Conservation (phyloP, 139 green algal genomes). For the Mesotaenium endlicherianum region DNA sequence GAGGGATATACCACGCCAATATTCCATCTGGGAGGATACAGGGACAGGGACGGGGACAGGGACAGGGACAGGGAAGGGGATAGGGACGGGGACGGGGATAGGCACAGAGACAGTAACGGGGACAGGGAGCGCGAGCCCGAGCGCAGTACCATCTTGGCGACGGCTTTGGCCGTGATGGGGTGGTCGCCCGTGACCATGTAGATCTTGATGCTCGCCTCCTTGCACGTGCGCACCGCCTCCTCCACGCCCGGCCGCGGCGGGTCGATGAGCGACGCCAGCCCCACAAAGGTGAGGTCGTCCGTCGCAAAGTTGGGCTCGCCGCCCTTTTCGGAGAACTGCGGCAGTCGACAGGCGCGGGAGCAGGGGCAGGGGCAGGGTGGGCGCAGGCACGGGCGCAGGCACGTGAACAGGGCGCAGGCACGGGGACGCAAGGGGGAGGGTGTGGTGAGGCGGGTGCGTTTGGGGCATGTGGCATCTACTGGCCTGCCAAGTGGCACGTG, state of each 20-base stretch:
- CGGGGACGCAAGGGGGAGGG: background rate
- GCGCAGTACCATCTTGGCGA: constrained; percentile 53
- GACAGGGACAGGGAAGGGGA: too few species aligned
- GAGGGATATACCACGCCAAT: too few species aligned
- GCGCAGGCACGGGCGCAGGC: background rate
- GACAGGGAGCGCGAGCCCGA: too few species aligned
- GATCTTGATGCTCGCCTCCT: constrained; percentile 65
- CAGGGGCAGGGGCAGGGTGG: background rate
- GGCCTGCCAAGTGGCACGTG: too few species aligned
- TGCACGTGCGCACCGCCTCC: constrained; percentile 68
- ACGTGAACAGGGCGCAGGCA: background rate
- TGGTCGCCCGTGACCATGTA: constrained; percentile 84
- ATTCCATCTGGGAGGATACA: too few species aligned
- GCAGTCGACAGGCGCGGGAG: background rate
- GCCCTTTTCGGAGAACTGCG: constrained; percentile 59
- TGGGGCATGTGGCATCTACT: too few species aligned
- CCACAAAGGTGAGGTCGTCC: constrained; percentile 68
- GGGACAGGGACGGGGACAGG: too few species aligned
- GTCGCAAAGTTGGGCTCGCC: constrained; percentile 66
- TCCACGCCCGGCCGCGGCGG: constrained; percentile 70
- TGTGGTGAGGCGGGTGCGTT: background rate
- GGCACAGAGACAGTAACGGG: too few species aligned
- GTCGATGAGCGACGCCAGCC: constrained; percentile 79
- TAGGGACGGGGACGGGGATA: too few species aligned
- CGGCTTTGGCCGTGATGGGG: constrained; percentile 72